A percentile compares a stretch with the other conserved stretches of the same genome.
phyloP scores from a whole-genome alignment of 1,139 yeast genomes.

The Arxiozyma heterogenica region DNA sequence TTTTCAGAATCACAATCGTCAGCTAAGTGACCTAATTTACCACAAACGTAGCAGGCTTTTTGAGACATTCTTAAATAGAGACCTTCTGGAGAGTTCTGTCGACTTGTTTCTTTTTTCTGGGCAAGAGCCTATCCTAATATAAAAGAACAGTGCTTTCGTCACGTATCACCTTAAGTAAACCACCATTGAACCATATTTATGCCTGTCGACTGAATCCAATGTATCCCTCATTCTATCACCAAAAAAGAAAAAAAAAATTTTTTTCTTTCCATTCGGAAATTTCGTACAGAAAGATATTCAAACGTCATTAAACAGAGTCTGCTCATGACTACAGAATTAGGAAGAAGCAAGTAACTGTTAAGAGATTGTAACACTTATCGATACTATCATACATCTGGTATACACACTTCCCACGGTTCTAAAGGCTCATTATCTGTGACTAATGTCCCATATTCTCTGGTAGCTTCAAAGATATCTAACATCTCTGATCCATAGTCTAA shows the following conservation, averaged over 20 bases:
- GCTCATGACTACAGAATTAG: too few relatives aligned
- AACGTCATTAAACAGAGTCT: too few relatives aligned
- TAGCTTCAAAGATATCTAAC: constrained; percentile 37
- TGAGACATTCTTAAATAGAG: constrained; percentile 42
- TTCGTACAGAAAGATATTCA: not conserved
- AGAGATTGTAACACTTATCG: not conserved
- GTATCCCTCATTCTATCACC: not conserved
- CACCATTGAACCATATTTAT: not conserved
- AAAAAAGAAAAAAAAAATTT: too few relatives aligned
- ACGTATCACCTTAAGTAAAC: too few relatives aligned
- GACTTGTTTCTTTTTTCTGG: not conserved
- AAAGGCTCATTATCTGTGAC: constrained; percentile 26
- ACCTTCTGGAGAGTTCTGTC: not conserved
- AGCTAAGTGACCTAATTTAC: constrained; percentile 86
- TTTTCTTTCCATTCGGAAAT: not conserved
- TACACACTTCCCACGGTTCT: constrained; percentile 20
- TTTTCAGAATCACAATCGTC: constrained; percentile 76
- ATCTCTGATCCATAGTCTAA: constrained; percentile 34
- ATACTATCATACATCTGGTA: not conserved
- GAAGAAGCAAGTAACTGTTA: too few relatives aligned
- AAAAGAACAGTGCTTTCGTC: too few relatives aligned
- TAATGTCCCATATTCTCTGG: constrained; percentile 46
- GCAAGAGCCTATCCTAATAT: too few relatives aligned
- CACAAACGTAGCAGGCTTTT: constrained; percentile 86
- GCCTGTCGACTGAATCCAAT: not conserved